A percentile compares a stretch with the other conserved stretches of the same genome.
Evolutionary conservation across 1,284 basidiomycete genomes (phyloP).

Genomic region (Malassezia globosa): DNA sequence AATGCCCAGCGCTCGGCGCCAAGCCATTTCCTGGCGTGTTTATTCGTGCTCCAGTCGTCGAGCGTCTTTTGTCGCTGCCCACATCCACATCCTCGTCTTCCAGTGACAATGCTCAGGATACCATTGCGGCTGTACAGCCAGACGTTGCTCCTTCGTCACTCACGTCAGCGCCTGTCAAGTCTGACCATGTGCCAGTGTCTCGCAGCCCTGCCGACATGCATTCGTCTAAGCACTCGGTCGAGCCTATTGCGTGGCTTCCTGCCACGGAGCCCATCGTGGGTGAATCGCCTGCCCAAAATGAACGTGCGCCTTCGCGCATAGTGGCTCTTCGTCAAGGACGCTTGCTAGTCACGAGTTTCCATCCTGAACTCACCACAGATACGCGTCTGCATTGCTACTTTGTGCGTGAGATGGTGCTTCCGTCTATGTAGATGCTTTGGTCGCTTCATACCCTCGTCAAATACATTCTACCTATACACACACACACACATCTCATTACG

Average conservation of each 20-base stretch:
- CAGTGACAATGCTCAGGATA: background rate
- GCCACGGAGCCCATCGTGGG: background rate
- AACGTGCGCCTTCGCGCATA: constrained; percentile 55
- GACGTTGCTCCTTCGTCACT: too few species aligned
- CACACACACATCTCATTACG: background rate
- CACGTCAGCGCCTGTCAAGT: constrained; percentile 10
- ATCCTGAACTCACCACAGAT: constrained; percentile 83
- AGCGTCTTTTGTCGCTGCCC: constrained; percentile 28
- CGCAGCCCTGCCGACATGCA: background rate
- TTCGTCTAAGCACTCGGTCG: constrained; percentile 30
- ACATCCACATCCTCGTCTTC: too few species aligned
- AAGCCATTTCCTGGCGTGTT: constrained; percentile 74
- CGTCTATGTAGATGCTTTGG: background rate
- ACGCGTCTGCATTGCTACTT: constrained; percentile 80
- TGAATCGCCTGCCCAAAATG: constrained; percentile 8
- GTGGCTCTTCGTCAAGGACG: constrained; percentile 77
- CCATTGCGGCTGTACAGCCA: constrained; percentile 4
- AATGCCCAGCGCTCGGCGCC: constrained; percentile 58
- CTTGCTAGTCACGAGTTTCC: constrained; percentile 80
- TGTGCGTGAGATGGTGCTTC: constrained; percentile 45
- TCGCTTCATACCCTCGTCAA: constrained; percentile 8
- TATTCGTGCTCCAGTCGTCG: constrained; percentile 75
- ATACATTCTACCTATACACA: too few species aligned
- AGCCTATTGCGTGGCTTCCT: constrained; percentile 65
- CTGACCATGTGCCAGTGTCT: constrained; percentile 8